Evolutionary conservation across 768 basidiomycete genomes (phyloP), one percentile per base, ranked within the genome.

Genomic region (Phlebiopsis gigantea): DNA sequence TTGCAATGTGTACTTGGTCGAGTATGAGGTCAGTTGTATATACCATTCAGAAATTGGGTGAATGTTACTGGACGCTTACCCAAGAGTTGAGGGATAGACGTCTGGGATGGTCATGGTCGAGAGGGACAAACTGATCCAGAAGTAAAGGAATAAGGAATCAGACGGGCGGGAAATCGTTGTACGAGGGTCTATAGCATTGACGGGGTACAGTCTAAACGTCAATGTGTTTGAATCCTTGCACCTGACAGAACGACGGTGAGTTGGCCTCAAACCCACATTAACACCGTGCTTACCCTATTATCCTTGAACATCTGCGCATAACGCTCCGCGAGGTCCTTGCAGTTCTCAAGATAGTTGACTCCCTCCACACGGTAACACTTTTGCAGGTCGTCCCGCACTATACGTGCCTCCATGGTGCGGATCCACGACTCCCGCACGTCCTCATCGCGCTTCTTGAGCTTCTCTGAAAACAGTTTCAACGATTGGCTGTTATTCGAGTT

Each of bases 401-500:
- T 77, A 47, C 90, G 84, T 29, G 85, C 83, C 71, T 97, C 94
- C 93, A 98, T 96, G 21, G 90, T 87, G 63, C 85, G 87, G 29
- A 97, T 81, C 95, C 95, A 98, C 50, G 90, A 90, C 74, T 98
- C 94, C 51, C 90, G 84, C 67, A 98, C 77, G 71, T 81, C 76
- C 46, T 82, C 73, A 59, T 96, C 93, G 41, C 90, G 87, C 63
- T 79, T 80, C 63, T 81, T 72, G 50, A 88, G 71, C 68, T 80
- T 83, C 17, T 79, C 89, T 91, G 56, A 30, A 31, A 25, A n/a
- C 19, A 9, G 21, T 48, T 4, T 30, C 5, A 30, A 28, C 12
- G 21, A 9, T 29, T n/a, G n/a, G n/a, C 2, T 48, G 8, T 17
- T 44, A 12, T 17, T 50, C 10, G 6, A 28, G 46, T 14, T 5